Conservation (phyloP, 1,284 basidiomycete genomes). For the Exsudoporus floridanus region DNA sequence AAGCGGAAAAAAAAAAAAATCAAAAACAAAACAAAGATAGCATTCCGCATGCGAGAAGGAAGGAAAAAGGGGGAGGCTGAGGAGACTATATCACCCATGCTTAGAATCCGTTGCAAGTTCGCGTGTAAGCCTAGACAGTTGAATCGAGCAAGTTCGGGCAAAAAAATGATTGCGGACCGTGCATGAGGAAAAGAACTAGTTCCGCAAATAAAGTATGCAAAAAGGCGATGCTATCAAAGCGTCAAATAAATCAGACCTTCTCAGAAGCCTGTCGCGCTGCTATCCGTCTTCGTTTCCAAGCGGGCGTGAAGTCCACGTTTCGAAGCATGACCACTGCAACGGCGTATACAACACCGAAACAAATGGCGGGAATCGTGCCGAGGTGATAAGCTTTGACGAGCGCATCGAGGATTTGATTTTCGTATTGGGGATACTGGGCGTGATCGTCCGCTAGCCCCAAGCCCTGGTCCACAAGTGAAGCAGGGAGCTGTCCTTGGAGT, state of each 20-base stretch:
- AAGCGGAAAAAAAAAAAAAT: background rate
- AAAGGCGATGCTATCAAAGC: conserved; percentile 16
- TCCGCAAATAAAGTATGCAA: conserved; percentile 24
- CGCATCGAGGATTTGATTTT: conserved; percentile 33
- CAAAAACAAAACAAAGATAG: background rate
- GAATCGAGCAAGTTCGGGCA: background rate
- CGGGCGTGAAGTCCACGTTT: conserved; percentile 35
- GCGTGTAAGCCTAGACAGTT: background rate
- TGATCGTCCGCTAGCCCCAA: conserved; percentile 31
- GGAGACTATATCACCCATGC: conserved; percentile 6
- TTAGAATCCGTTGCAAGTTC: conserved; percentile 8
- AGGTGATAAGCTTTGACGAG: conserved; percentile 37
- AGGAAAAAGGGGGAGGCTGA: background rate
- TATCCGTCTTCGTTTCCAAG: conserved; percentile 36
- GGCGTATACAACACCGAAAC: conserved; percentile 34
- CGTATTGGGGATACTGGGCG: conserved; percentile 34
- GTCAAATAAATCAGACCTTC: conserved; percentile 25
- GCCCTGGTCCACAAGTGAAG: conserved; percentile 32
- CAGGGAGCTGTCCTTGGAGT: conserved; percentile 28
- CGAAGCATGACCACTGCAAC: conserved; percentile 33
- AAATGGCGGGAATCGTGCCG: conserved; percentile 35
- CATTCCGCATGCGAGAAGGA: background rate
- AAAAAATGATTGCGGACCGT: conserved; percentile 3
- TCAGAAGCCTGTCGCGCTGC: conserved; percentile 21
- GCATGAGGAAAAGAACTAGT: conserved; percentile 1